Evolutionary conservation across 371 early-diverging fungal species (phyloP), one percentile per base, ranked within the genome.

Genomic region (Circinella umbellata): DNA sequence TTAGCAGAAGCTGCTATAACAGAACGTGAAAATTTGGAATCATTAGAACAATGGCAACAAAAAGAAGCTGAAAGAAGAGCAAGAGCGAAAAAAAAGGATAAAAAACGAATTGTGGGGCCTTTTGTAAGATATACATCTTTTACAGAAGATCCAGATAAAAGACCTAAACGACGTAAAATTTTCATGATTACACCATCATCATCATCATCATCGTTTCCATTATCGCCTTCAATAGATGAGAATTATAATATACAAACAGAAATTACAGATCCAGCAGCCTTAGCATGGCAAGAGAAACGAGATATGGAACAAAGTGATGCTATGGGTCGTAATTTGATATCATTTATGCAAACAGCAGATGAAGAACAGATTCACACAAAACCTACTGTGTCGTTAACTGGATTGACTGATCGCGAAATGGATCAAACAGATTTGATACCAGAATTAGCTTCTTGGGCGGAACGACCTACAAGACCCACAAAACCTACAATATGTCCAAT

Each of bases 1-100:
- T 64, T 90, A 57, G 86, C 79, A 37, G 88, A 90, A 64, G 90
- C 90, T 14, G 83, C 76, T 4, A 81, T 86, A 63, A 90, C 89
- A 0, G 90, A 88, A 66, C 80, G 80, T 39, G 77, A 80, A 63
- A 90, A 90, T 70, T 20, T 73, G 60, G 79, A 78, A 15, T 88
- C 89, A 0, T 49, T 90, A 27, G 76, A 84, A 53, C 82, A 85
- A 48, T 90, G 87, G 85, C 86, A 87, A 66, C 79, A 83, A 42
- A 84, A 77, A 68, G 90, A 90, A 70, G 79, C 78, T 59, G 84
- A 87, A 66, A 76, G 82, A 63, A 85, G 81, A 73, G 84, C 75
- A 4, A 81, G 77, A 47, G 80, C 79, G n/a, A 85, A 83, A 68
- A 80, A 80, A 61, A 86, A 82, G 54, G 80, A 75, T 4, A 82